Evolutionary conservation across 177 flowering plant species (phyloP), one percentile per base, ranked within the genome.

Genomic region (Vitis hybrid): DNA sequence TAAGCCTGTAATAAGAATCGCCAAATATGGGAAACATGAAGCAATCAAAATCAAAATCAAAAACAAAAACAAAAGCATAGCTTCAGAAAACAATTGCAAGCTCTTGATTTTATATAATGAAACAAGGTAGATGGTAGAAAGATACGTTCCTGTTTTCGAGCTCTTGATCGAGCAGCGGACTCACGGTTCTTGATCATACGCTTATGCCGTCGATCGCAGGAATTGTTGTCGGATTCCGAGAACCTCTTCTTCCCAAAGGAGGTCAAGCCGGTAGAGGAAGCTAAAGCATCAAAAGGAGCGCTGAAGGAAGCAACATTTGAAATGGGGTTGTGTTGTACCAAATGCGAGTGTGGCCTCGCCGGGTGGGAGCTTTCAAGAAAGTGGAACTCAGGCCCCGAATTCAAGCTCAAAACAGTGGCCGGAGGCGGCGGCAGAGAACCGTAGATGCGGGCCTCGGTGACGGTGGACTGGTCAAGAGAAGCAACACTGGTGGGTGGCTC

Each of bases 171-270:
- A 32, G 90, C 86, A 1, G 90, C 90, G 4, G 90, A 83, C 60
- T 87, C 88, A 18, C 90, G 24, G 62, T 87, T 87, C 80, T 83
- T 87, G 72, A 85, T 82, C 88, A 85, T 87, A 3, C 90, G 69
- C 62, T 81, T 82, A 11, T 82, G 76, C 10, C 86, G 62, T 18
- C 84, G 71, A 54, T 84, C 84, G 14, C 73, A 56, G 4, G 59
- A 67, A 49, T 67, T 52, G 35, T 18, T 21, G 17, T 81, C 78
- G 1, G 74, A 52, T 19, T 66, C 81, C 3, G 46, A 30, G 32
- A 63, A 49, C 49, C 72, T 56, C 67, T 76, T 85, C 74, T 76
- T 86, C 67, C 75, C 79, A 30, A 75, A 78, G n/a, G 75, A 46
- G 13, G 66, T 66, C 4, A 74, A 49, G 6, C 30, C 72, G 24